phyloP scores from a whole-genome alignment of 331 rosid genomes.

The Saraca asoca region DNA sequence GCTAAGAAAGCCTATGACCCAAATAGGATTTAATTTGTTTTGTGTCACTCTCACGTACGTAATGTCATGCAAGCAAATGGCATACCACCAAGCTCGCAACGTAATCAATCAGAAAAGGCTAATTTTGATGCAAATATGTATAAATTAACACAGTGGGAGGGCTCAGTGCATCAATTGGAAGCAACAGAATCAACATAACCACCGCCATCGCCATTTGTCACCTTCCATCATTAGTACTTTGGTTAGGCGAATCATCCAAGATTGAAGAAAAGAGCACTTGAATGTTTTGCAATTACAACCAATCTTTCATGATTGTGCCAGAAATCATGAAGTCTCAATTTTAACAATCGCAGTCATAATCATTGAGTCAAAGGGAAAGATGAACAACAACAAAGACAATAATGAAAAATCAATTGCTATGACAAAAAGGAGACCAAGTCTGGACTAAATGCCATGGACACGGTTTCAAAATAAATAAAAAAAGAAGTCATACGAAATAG shows the following conservation, averaged over 20 bases:
- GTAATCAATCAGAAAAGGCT: too few relatives aligned
- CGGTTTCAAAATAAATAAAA: constrained; percentile 33
- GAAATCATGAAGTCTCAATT: background rate
- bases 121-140: too few relatives aligned
- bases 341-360: background rate
- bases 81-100: too few relatives aligned
- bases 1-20: too few relatives aligned
- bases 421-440: constrained; percentile 10
- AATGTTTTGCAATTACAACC: background rate
- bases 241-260: background rate
- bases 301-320: background rate
- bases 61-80: too few relatives aligned
- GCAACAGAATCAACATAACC: background rate
- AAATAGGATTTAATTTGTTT: too few relatives aligned
- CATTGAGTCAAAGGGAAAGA: background rate
- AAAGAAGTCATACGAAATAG: too few relatives aligned
- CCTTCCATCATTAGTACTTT: too few relatives aligned
- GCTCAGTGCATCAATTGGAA: background rate
- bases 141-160: background rate
- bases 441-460: constrained; percentile 30
- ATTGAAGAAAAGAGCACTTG: background rate
- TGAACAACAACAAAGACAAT: background rate
- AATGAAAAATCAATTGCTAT: background rate
- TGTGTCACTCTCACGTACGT: too few relatives aligned
- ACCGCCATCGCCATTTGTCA: background rate